Evolutionary conservation across 2,329 filamentous ascomycete genomes (phyloP), one percentile per base, ranked within the genome.

Genomic region (Xylaria hypoxylon): DNA sequence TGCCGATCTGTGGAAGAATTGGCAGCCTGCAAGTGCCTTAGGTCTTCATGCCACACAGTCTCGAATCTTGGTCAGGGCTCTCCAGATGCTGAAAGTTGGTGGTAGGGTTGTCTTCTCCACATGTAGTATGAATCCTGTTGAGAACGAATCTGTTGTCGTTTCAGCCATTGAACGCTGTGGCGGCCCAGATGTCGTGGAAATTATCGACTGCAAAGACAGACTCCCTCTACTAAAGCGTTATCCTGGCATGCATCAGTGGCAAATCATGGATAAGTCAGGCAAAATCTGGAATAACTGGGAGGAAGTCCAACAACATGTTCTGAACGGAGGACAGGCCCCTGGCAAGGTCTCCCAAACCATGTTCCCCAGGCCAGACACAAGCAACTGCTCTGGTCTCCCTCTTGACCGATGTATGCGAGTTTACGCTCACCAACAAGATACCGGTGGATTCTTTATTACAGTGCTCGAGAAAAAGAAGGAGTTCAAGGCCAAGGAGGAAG

Each of bases 61-160:
- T 50, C 87, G 95, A 52, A 99, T 99, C 72, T 84, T 99, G 55
- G 92, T 97, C 63, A 90, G 96, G 68, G 93, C 96, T 35, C 85
- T 99, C 58, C 95, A 98, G 81, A 93, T 99, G 89, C 88, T 99
- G 71, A 98, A 97, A 84, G 91, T 93, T 62, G 95, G 96, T 45
- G 96, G 96, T 58, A 89, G 94, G 69, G 92, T 98, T 31, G 95
- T 99, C 59, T 99, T 98, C 82, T 98, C 95, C 2, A 99, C 96
- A 22, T 99, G 96, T 85, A 97, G 94, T 79, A 93, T 99, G 92
- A 99, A 99, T 81, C 96, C 96, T 0, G 89, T 98, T 31, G 96
- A 99, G 83, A 97, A 99, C 76, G 96, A 99, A 81, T 91, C 96
- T 6, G 94, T 98, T 17, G 84, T 99, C 67, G 89, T 92, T 0